Evolutionary conservation across 192 early-diverging fungal species (phyloP).

Genomic region (Coemansia sp.): DNA sequence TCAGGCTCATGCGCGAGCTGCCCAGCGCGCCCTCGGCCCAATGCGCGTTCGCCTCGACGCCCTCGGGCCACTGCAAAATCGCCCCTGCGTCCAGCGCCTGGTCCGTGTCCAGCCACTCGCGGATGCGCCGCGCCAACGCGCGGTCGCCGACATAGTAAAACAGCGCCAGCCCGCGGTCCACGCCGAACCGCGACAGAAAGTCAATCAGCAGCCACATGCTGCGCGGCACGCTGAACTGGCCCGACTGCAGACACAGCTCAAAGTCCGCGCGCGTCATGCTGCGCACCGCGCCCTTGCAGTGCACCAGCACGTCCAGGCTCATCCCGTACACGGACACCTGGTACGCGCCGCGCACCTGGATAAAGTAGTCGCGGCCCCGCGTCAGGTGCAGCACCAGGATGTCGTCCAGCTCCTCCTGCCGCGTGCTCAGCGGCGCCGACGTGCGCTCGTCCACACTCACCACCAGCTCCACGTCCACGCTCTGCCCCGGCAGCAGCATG

Average conservation of each 20-base stretch:
- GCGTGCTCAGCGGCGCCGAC: constrained; percentile 55
- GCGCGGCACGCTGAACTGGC: constrained; percentile 50
- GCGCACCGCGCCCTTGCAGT: constrained; percentile 59
- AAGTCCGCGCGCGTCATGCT: constrained; percentile 51
- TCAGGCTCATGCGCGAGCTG: constrained; percentile 16
- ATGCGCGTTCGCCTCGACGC: background rate
- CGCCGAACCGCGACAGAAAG: constrained; percentile 38
- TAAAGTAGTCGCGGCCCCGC: constrained; percentile 82
- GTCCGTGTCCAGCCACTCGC: constrained; percentile 79
- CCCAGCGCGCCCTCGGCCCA: background rate
- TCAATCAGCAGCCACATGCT: constrained; percentile 50
- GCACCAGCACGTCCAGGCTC: constrained; percentile 63
- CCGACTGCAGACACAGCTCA: constrained; percentile 28
- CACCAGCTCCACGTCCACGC: constrained; percentile 14
- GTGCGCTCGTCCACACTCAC: constrained; percentile 57
- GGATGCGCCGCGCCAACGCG: constrained; percentile 60
- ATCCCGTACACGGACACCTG: constrained; percentile 73
- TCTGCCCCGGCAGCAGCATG: constrained; percentile 70
- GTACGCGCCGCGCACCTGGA: constrained; percentile 71
- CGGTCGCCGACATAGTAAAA: constrained; percentile 59
- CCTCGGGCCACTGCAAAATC: constrained; percentile 26
- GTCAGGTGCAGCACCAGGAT: constrained; percentile 77
- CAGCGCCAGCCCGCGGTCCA: constrained; percentile 31
- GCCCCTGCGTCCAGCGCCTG: constrained; percentile 13
- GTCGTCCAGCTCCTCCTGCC: constrained; percentile 26